phyloP scores from a whole-genome alignment of 495 filamentous ascomycete genomes.

The Neurospora sp. region DNA sequence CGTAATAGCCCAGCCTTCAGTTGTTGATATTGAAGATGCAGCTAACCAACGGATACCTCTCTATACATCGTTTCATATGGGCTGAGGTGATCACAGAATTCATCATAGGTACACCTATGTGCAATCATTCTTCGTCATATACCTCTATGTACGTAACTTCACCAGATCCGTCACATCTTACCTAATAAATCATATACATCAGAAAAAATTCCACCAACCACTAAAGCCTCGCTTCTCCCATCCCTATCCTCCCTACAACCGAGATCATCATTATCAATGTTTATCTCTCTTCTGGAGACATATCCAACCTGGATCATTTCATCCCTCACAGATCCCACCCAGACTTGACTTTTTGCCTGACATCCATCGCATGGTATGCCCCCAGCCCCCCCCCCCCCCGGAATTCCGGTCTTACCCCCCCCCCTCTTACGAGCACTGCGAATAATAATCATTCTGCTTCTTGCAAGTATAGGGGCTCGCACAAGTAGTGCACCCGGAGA shows the following conservation, averaged over 20 bases:
- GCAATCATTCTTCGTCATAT: background rate
- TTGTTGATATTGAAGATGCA: no score
- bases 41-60: no score
- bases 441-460: conserved; percentile 35
- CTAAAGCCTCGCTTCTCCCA: background rate
- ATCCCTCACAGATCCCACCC: background rate
- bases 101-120: no score
- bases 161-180: background rate
- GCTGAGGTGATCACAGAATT: no score
- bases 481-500: conserved; percentile 39
- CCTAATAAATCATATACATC: background rate
- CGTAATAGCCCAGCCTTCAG: no score
- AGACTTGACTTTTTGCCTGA: background rate
- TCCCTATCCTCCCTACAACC: background rate
- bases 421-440: conserved; percentile 24
- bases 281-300: background rate
- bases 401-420: no score
- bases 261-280: background rate
- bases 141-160: background rate
- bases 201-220: background rate
- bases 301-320: background rate
- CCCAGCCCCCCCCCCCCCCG: background rate
- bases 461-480: conserved; percentile 28
- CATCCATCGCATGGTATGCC: background rate
- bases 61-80: no score